Percentiles rank a stretch among this genome's conserved stretches.
These are phyloP conservation scores for Corrigiola litoralis DNA, from an alignment of 179 eudicot genomes.

Conservation along the genomic window DNA sequence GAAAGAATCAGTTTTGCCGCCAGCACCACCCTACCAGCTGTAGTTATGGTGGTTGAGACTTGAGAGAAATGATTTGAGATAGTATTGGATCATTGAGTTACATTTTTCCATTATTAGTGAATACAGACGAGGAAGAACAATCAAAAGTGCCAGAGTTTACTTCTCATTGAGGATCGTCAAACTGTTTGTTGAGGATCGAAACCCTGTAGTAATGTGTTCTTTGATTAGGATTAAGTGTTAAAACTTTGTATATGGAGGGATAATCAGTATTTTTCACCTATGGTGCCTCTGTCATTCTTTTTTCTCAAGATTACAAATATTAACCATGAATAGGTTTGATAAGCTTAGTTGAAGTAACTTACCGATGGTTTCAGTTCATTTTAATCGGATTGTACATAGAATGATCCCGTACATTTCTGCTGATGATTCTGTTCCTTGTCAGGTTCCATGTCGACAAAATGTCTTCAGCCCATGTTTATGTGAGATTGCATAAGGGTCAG, in stretches of 20 bases:
- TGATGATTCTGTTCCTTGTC: conserved; percentile 12
- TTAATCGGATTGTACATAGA: neutral
- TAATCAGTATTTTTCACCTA: neutral
- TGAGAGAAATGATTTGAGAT: too few relatives aligned
- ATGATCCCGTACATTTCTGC: neutral
- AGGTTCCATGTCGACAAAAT: conserved; percentile 99
- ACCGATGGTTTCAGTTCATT: neutral
- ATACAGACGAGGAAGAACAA: too few relatives aligned
- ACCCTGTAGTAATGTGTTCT: too few relatives aligned
- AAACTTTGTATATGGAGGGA: neutral
- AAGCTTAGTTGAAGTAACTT: neutral
- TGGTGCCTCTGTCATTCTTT: neutral
- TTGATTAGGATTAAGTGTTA: too few relatives aligned
- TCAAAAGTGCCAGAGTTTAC: too few relatives aligned
- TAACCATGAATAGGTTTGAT: neutral
- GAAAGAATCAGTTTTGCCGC: too few relatives aligned
- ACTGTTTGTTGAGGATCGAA: too few relatives aligned
- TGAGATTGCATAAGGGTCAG: conserved; percentile 89
- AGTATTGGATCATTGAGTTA: too few relatives aligned
- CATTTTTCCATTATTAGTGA: too few relatives aligned
- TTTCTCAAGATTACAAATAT: neutral
- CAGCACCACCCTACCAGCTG: too few relatives aligned
- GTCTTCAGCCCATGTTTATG: conserved; percentile 97
- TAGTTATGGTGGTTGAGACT: too few relatives aligned
- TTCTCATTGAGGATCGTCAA: too few relatives aligned